Conservation (phyloP, 78 protist genomes). For the Capsaspora owczarzaki region DNA sequence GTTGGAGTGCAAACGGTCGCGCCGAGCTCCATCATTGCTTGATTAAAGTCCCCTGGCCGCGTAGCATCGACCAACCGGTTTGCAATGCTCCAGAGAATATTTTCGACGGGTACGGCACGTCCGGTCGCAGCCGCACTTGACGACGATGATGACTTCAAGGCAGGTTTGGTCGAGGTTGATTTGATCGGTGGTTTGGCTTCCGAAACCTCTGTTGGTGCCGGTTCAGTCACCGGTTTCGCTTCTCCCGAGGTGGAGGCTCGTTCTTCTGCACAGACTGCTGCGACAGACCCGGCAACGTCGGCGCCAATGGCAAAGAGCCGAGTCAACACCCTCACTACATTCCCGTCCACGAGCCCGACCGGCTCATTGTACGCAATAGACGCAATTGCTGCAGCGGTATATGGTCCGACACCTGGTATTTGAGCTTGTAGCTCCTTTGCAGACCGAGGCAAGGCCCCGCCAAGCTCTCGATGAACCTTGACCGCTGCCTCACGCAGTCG, state of each 20-base stretch:
- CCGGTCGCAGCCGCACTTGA: no score
- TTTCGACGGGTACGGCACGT: background rate
- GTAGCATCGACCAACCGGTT: slow-evolving; percentile 25
- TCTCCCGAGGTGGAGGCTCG: no score
- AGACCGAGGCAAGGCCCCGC: slow-evolving; percentile 17
- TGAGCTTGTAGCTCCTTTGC: background rate
- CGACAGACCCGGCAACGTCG: no score
- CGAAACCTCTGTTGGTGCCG: no score
- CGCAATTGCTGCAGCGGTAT: slow-evolving; percentile 73
- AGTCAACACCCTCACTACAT: slow-evolving; percentile 71
- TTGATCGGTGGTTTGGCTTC: no score
- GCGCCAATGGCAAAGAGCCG: slow-evolving; percentile 54
- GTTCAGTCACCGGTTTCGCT: no score
- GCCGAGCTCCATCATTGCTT: slow-evolving; percentile 82
- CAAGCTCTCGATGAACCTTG: background rate
- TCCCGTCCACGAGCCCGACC: slow-evolving; percentile 69
- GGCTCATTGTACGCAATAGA: slow-evolving; percentile 24
- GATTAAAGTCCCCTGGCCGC: slow-evolving; percentile 58
- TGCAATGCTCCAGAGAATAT: background rate
- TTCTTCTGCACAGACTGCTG: no score
- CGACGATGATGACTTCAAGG: no score
- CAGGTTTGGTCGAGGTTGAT: background rate
- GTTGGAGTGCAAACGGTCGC: slow-evolving; percentile 64
- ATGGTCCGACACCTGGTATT: slow-evolving; percentile 65
- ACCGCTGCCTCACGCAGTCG: slow-evolving; percentile 57